These are phyloP conservation scores for Colletotrichum eleusines DNA, from an alignment of 2,329 filamentous ascomycete genomes.

Conservation along the genomic window DNA sequence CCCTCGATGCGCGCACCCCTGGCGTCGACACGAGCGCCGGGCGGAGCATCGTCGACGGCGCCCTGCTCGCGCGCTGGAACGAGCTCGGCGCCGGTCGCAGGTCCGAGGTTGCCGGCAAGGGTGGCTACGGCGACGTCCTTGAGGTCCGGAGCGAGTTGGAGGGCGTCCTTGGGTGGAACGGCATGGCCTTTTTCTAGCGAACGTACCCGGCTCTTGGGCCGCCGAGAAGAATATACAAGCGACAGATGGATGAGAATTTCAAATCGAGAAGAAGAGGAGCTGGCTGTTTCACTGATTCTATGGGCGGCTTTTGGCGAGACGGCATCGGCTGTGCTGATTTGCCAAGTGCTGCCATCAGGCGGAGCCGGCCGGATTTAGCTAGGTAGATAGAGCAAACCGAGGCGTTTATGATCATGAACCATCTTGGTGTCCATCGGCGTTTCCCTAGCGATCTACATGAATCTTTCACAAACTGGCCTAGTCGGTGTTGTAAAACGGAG, in stretches of 20 bases:
- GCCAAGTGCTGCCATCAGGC: no score
- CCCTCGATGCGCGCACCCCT: conserved; percentile 58
- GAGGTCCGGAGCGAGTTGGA: conserved; percentile 79
- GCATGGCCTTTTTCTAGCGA: conserved; percentile 66
- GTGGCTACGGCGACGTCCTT: conserved; percentile 74
- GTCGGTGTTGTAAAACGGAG: no score
- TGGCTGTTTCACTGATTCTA: background rate
- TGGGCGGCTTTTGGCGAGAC: background rate
- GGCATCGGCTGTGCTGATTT: background rate
- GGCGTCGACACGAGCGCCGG: conserved; percentile 70
- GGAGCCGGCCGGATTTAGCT: background rate
- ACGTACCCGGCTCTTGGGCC: background rate
- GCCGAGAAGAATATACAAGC: background rate
- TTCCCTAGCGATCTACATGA: no score
- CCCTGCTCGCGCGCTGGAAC: conserved; percentile 78
- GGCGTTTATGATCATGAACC: background rate
- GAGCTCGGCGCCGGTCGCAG: conserved; percentile 80
- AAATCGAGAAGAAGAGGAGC: background rate
- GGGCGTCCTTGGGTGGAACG: conserved; percentile 70
- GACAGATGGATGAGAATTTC: background rate
- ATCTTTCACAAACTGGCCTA: no score
- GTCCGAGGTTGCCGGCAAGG: conserved; percentile 79
- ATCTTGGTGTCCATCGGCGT: background rate
- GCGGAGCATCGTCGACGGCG: conserved; percentile 81
- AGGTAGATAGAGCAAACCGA: conserved; percentile 11